phyloP scores from a whole-genome alignment of 148 eudicot species.

The Beta vulgaris region DNA sequence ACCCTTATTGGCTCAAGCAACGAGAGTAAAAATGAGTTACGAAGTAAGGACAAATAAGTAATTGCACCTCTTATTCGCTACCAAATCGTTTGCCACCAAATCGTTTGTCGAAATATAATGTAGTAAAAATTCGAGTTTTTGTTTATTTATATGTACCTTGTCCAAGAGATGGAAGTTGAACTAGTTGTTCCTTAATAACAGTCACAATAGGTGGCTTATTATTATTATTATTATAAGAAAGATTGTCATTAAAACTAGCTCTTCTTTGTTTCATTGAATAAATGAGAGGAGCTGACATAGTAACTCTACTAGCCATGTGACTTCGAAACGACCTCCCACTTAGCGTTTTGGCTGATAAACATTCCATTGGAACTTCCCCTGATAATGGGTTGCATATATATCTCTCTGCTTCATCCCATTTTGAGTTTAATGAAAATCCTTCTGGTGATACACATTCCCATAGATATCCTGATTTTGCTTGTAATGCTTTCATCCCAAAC shows the following conservation, averaged over 20 bases:
- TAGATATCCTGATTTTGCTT: conserved; percentile 63
- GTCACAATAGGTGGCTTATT: conserved; percentile 2
- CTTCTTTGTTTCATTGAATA: conserved; percentile 43
- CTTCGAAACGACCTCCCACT: conserved; percentile 62
- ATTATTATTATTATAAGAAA: neutral
- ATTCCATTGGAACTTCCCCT: conserved; percentile 91
- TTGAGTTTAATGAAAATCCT: conserved; percentile 75
- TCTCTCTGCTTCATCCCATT: conserved; percentile 96
- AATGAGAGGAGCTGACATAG: conserved; percentile 90
- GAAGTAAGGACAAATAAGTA: too few relatives aligned
- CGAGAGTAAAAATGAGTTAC: too few relatives aligned
- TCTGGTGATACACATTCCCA: conserved; percentile 80
- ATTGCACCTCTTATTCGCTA: too few relatives aligned
- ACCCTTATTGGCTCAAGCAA: too few relatives aligned
- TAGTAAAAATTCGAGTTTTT: neutral
- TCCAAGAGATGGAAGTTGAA: conserved; percentile 9
- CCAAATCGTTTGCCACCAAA: too few relatives aligned
- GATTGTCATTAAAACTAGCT: neutral
- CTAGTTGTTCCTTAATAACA: conserved; percentile 21
- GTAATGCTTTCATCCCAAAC: conserved; percentile 53
- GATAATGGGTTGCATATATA: conserved; percentile 86
- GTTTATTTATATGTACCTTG: conserved; percentile 18
- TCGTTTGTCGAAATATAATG: too few relatives aligned
- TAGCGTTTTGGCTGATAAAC: conserved; percentile 81
- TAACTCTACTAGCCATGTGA: conserved; percentile 51